These are phyloP conservation scores for Tephrocybe rancida DNA, from an alignment of 768 basidiomycete species.

Conservation along the genomic window DNA sequence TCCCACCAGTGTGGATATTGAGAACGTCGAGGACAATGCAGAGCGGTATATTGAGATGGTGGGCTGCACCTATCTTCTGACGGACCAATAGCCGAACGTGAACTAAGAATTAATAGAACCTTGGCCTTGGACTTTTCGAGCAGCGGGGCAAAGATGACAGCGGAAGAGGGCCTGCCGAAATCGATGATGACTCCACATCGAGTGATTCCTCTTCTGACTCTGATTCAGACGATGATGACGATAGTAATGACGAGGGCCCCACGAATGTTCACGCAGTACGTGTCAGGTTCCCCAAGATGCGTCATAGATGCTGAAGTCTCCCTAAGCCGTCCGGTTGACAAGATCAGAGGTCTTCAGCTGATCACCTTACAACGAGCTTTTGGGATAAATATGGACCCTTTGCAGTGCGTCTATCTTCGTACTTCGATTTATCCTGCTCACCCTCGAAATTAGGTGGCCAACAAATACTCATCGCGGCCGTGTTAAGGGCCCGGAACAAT, in stretches of 20 bases:
- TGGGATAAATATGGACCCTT: not conserved
- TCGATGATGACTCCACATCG: conserved; percentile 23
- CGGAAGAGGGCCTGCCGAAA: not conserved
- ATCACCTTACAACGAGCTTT: too few relatives aligned
- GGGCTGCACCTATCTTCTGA: conserved; percentile 9
- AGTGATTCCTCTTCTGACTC: conserved; percentile 28
- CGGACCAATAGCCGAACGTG: not conserved
- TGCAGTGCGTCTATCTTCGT: not conserved
- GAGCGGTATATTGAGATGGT: conserved; percentile 71
- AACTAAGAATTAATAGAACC: conserved; percentile 43
- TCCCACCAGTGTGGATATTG: conserved; percentile 69
- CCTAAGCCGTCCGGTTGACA: too few relatives aligned
- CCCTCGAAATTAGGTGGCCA: too few relatives aligned
- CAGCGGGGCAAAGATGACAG: conserved; percentile 27
- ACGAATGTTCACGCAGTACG: not conserved
- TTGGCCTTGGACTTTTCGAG: conserved; percentile 66
- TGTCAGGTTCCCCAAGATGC: too few relatives aligned
- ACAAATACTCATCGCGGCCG: too few relatives aligned
- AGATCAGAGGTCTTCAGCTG: too few relatives aligned
- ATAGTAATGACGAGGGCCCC: not conserved
- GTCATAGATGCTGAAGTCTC: too few relatives aligned
- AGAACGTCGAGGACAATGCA: conserved; percentile 51
- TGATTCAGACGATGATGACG: conserved; percentile 16
- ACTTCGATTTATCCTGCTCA: too few relatives aligned
- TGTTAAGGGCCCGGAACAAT: too few relatives aligned